phyloP scores from a whole-genome alignment of 768 basidiomycete genomes.

The Naganishia vaughanmartiniae region DNA sequence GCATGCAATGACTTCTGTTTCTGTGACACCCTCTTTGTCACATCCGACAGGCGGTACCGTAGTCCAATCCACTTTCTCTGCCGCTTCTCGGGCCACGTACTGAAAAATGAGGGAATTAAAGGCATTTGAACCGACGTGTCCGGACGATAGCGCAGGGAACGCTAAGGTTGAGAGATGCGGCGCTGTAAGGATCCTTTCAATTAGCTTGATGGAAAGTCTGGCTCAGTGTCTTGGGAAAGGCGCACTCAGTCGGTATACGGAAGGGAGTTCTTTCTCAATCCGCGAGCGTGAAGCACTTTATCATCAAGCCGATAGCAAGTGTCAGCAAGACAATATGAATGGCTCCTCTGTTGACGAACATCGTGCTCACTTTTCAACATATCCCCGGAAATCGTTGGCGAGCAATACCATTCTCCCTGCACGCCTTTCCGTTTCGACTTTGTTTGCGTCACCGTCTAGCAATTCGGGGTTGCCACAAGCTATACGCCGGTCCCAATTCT shows the following conservation, averaged over 20 bases:
- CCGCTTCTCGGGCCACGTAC: not conserved
- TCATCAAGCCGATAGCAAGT: not conserved
- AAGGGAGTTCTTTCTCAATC: slow-evolving; percentile 5
- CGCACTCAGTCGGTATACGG: slow-evolving; percentile 3
- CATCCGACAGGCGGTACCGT: not conserved
- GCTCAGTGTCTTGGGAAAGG: not conserved
- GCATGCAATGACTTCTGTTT: slow-evolving; percentile 11
- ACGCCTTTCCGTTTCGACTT: not conserved
- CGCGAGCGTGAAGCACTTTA: not conserved
- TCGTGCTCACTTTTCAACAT: slow-evolving; percentile 15
- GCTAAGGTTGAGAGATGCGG: slow-evolving; percentile 4
- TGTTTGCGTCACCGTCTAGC: not conserved
- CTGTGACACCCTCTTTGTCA: not conserved
- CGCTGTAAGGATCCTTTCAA: not conserved
- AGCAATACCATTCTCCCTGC: slow-evolving; percentile 4
- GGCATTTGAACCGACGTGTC: slow-evolving; percentile 13
- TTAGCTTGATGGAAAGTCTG: not conserved
- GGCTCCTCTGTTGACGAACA: not conserved
- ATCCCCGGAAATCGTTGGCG: slow-evolving; percentile 14
- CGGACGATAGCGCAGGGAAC: not conserved
- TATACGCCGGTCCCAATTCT: slow-evolving; percentile 12
- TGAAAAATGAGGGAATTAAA: slow-evolving; percentile 18
- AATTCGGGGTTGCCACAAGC: not conserved
- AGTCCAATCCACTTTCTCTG: slow-evolving; percentile 1
- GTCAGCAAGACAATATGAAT: not conserved